phyloP scores from a whole-genome alignment of 73 alveolate genomes.

The Blepharisma stoltei region DNA sequence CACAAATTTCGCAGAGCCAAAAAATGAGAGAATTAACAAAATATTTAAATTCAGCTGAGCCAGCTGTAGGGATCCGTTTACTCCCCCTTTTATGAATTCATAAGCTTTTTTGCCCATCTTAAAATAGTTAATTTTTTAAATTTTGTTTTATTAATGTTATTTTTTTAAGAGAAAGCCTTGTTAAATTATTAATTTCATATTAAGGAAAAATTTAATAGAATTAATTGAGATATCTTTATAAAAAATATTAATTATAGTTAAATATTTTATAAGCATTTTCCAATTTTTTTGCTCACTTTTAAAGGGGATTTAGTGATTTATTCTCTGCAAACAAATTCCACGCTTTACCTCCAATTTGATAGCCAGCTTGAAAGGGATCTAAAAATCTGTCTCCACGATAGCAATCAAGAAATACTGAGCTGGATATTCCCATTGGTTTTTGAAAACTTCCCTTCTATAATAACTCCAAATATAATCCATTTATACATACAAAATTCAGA shows the following conservation, averaged over 20 bases:
- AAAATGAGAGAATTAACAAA: background rate
- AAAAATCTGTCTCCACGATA: background rate
- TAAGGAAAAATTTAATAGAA: too few species aligned
- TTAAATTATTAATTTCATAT: too few species aligned
- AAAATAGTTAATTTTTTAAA: too few species aligned
- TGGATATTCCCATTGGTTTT: slow-evolving; percentile 9
- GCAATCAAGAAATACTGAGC: background rate
- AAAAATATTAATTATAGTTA: too few species aligned
- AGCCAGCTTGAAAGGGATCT: slow-evolving; percentile 1
- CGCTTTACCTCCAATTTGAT: slow-evolving; percentile 7
- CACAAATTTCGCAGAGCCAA: background rate
- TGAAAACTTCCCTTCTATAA: background rate
- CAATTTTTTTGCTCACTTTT: too few species aligned
- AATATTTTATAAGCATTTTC: too few species aligned
- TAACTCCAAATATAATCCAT: background rate
- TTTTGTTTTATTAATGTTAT: too few species aligned
- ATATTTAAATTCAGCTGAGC: background rate
- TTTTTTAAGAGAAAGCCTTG: too few species aligned
- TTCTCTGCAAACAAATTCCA: slow-evolving; percentile 1
- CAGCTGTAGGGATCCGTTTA: background rate
- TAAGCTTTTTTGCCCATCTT: too few species aligned
- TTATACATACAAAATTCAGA: background rate
- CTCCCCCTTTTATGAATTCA: too few species aligned
- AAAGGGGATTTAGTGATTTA: too few species aligned
- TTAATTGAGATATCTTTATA: too few species aligned